phyloP scores from a whole-genome alignment of 2,329 filamentous ascomycete genomes.

The Penicillium oxalicum region DNA sequence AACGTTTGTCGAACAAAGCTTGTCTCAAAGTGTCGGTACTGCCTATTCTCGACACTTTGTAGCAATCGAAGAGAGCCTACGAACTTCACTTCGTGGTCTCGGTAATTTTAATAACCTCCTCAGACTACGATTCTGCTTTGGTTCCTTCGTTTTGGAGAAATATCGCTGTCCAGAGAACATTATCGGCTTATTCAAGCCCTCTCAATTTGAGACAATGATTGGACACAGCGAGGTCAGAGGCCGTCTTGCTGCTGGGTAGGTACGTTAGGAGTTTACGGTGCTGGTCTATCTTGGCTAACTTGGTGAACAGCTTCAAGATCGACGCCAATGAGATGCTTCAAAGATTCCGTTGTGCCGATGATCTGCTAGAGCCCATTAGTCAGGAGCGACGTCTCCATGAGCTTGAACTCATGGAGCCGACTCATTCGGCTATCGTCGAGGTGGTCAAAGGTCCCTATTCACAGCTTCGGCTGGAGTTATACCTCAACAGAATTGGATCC shows the following conservation, averaged over 20 bases:
- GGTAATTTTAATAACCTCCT: constrained; percentile 1
- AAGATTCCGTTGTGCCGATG: constrained; percentile 24
- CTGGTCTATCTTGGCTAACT: background rate
- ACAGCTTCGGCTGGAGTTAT: constrained; percentile 35
- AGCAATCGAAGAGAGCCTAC: constrained; percentile 1
- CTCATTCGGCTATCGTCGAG: constrained; percentile 39
- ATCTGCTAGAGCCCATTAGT: constrained; percentile 25
- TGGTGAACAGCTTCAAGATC: constrained; percentile 19
- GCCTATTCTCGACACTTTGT: background rate
- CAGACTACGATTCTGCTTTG: constrained; percentile 39
- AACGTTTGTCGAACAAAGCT: background rate
- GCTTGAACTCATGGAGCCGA: constrained; percentile 23
- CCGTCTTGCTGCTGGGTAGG: constrained; percentile 35
- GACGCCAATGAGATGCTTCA: constrained; percentile 23
- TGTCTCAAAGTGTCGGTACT: background rate
- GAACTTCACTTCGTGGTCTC: constrained; percentile 1
- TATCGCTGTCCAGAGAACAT: constrained; percentile 27
- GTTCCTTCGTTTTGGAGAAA: constrained; percentile 35
- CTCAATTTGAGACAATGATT: constrained; percentile 40
- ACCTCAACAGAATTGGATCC: constrained; percentile 26
- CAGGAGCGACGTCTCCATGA: constrained; percentile 15
- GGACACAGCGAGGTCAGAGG: constrained; percentile 32
- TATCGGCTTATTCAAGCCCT: constrained; percentile 26
- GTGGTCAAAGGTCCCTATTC: constrained; percentile 27
- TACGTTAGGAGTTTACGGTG: background rate